Evolutionary conservation across 352 stramenopile genomes (phyloP).

Genomic region (Phytophthora boehmeriae): DNA sequence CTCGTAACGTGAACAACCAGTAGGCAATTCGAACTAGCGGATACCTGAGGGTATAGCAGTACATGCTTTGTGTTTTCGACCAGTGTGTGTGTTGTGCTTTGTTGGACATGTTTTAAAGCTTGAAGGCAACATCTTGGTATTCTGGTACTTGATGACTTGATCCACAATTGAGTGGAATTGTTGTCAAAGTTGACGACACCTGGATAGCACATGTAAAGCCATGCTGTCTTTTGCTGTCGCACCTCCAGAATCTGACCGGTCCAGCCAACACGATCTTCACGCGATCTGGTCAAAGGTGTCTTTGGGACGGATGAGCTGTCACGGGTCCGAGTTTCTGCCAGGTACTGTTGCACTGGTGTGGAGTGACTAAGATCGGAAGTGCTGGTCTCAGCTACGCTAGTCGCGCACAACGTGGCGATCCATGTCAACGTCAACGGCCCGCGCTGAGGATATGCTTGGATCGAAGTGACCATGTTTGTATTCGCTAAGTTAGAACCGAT

Average conservation of each 20-base stretch:
- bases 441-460: too few species aligned
- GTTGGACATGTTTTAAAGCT: too few species aligned
- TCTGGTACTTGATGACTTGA: too few species aligned
- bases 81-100: too few species aligned
- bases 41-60: background rate
- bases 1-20: slow-evolving; percentile 17
- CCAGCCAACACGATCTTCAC: slow-evolving; percentile 15
- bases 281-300: slow-evolving; percentile 25
- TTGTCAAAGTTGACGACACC: too few species aligned
- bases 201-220: background rate
- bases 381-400: slow-evolving; percentile 1
- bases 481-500: too few species aligned
- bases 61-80: too few species aligned
- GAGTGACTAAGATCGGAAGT: background rate
- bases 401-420: background rate
- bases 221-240: background rate
- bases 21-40: slow-evolving; percentile 4
- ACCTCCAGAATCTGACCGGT: background rate
- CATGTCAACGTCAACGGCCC: background rate
- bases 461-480: too few species aligned
- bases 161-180: too few species aligned
- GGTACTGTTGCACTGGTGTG: slow-evolving; percentile 6
- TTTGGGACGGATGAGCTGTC: slow-evolving; percentile 17
- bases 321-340: slow-evolving; percentile 7
- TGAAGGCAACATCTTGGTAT: too few species aligned